phyloP scores from a whole-genome alignment of 768 basidiomycete genomes.

The Pulveroboletus frians region DNA sequence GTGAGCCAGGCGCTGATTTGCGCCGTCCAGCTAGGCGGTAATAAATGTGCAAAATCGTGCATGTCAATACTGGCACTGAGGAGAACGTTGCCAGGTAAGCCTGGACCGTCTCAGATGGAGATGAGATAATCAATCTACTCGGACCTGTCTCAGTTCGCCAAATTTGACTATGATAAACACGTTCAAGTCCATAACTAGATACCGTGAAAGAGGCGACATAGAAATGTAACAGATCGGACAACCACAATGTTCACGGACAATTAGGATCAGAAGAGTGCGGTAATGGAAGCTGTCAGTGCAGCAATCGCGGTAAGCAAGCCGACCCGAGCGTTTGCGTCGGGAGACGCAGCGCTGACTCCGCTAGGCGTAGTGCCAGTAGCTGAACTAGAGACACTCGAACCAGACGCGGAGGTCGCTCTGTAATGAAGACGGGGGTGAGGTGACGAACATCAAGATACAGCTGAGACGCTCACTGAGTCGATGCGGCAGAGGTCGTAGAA shows the following conservation, averaged over 20 bases:
- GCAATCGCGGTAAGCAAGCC: slow-evolving; percentile 34
- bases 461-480: slow-evolving; percentile 14
- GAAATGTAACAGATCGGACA: neutral
- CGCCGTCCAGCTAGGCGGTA: slow-evolving; percentile 89
- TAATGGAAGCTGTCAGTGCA: slow-evolving; percentile 33
- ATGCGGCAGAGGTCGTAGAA: slow-evolving; percentile 13
- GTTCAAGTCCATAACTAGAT: no score
- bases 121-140: neutral
- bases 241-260: neutral
- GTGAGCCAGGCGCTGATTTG: slow-evolving; percentile 79
- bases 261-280: slow-evolving; percentile 15
- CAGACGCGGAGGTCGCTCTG: slow-evolving; percentile 6
- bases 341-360: slow-evolving; percentile 28
- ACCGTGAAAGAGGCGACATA: neutral
- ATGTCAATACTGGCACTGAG: slow-evolving; percentile 7
- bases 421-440: neutral
- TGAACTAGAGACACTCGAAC: slow-evolving; percentile 17
- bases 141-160: neutral
- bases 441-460: neutral
- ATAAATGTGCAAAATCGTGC: slow-evolving; percentile 53
- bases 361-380: slow-evolving; percentile 25
- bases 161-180: neutral
- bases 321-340: slow-evolving; percentile 25
- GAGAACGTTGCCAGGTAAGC: no score
- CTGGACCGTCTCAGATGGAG: no score